Conservation (phyloP, 148 eudicot genomes). For the Simmondsia chinensis region DNA sequence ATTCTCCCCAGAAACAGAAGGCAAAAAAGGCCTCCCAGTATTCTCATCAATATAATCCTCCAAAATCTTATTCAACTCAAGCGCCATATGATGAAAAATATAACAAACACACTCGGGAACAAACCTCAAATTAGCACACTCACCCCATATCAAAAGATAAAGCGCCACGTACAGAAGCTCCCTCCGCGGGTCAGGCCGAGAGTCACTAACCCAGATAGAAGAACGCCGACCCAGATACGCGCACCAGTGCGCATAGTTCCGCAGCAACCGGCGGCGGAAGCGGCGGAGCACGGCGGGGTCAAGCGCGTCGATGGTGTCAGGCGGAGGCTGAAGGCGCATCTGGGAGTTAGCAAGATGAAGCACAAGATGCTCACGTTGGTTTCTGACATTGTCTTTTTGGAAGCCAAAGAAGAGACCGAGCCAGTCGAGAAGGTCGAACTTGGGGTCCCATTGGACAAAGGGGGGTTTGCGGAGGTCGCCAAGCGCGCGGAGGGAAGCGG, state of each 20-base stretch:
- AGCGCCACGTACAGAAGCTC: constrained; percentile 63
- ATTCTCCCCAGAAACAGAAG: constrained; percentile 50
- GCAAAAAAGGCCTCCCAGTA: constrained; percentile 61
- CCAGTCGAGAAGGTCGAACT: constrained; percentile 86
- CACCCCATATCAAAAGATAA: constrained; percentile 82
- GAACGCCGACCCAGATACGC: constrained; percentile 59
- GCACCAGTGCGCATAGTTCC: constrained; percentile 75
- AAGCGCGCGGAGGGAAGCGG: constrained; percentile 62
- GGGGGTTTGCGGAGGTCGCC: constrained; percentile 84
- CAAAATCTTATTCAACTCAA: constrained; percentile 63
- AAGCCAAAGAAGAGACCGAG: constrained; percentile 84
- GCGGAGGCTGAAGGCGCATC: constrained; percentile 77
- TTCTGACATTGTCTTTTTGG: constrained; percentile 57
- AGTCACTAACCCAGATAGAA: constrained; percentile 52
- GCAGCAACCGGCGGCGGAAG: constrained; percentile 51
- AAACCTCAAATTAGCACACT: constrained; percentile 69
- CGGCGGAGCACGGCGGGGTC: constrained; percentile 53
- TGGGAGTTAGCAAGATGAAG: constrained; percentile 79
- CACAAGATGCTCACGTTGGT: constrained; percentile 85
- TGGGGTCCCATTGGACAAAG: constrained; percentile 36
- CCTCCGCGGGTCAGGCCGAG: constrained; percentile 40
- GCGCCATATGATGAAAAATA: constrained; percentile 74
- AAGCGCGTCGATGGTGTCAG: constrained; percentile 56
- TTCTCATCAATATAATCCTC: constrained; percentile 78
- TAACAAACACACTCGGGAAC: constrained; percentile 67